Base-by-base conservation (phyloP, 2,329 filamentous ascomycete genomes). In the Tolypocladium nubicola region DNA sequence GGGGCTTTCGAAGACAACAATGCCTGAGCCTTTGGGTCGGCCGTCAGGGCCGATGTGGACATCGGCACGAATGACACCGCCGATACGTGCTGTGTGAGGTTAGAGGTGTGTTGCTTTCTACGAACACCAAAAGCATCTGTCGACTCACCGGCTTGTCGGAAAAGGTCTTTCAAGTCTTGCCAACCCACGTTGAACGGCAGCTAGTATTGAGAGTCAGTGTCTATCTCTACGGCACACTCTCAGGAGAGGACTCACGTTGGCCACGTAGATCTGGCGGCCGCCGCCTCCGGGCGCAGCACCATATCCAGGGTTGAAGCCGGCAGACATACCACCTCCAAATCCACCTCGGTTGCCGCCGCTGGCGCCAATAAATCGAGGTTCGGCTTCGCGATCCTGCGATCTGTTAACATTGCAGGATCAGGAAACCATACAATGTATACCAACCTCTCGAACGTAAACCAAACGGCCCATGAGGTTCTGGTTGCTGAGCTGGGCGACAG, bases 111-210 rank as follows among this genome's bases (percentile, higher is more conserved):
- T 30, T 13, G 59, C 56, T 52, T 47, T 43, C 35, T 10, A 55
- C 63, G 54, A 62, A 62, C 58, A 53, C 38, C 7, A 30, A 33
- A 50, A 19, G 33, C 8, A 33, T 35, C 33, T 19, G 19, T n/a
- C 49, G 54, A 80, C 90, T 82, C 81, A 96, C 92, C 90, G 76
- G 94, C 92, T 82, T 97, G 92, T 70, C 94, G 89, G 82, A 99
- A 99, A 64, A 99, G 82, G 74, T 99, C 94, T 78, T 99, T 99
- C 66, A 99, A 79, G 74, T 99, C 94, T 77, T 99, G 94, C 94
- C 94, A 99, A 71, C 94, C 94, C 66, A 96, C 90, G 63, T 90
- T 96, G 78, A 92, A 99, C 23, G 94, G 94, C 66, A 99, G 89
- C 94, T 99, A 75, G 47, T 66, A 21, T 39, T 21, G 6, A 52